These are phyloP conservation scores for Chrysosporium keratinophilum DNA, from an alignment of 2,329 filamentous ascomycete genomes.

Conservation along the genomic window DNA sequence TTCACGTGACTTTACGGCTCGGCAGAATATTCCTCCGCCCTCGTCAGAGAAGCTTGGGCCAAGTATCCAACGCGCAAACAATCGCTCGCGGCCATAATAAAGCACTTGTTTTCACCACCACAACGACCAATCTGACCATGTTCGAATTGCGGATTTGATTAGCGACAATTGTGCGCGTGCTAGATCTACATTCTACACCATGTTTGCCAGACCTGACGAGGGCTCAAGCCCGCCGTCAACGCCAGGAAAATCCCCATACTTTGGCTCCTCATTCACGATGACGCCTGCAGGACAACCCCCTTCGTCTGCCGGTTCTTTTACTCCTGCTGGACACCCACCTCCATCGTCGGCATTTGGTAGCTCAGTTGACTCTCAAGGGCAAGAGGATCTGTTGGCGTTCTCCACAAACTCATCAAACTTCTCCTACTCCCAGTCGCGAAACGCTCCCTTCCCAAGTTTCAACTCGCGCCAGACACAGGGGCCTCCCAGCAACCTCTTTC, in stretches of 20 bases:
- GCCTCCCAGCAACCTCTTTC: constrained; percentile 15
- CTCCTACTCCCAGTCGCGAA: constrained; percentile 20
- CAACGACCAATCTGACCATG: background rate
- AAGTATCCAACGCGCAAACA: constrained; percentile 3
- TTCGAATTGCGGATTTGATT: background rate
- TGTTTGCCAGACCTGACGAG: constrained; percentile 28
- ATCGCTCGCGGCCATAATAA: background rate
- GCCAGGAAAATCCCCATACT: constrained; percentile 30
- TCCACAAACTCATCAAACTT: constrained; percentile 29
- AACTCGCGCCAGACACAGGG: constrained; percentile 18
- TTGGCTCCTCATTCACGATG: constrained; percentile 40
- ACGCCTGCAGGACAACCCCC: constrained; percentile 50
- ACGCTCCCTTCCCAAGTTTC: constrained; percentile 4
- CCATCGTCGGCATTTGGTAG: constrained; percentile 40
- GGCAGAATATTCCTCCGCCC: background rate
- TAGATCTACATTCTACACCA: background rate
- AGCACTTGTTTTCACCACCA: background rate
- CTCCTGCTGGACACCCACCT: constrained; percentile 43
- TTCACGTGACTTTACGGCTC: background rate
- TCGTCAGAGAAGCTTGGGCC: background rate
- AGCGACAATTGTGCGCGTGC: background rate
- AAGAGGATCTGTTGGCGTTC: constrained; percentile 31
- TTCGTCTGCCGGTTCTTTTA: constrained; percentile 45
- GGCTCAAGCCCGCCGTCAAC: constrained; percentile 32
- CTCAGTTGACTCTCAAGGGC: constrained; percentile 33